phyloP scores from a whole-genome alignment of 495 filamentous ascomycete species.

The Hypoxylon perforatum region DNA sequence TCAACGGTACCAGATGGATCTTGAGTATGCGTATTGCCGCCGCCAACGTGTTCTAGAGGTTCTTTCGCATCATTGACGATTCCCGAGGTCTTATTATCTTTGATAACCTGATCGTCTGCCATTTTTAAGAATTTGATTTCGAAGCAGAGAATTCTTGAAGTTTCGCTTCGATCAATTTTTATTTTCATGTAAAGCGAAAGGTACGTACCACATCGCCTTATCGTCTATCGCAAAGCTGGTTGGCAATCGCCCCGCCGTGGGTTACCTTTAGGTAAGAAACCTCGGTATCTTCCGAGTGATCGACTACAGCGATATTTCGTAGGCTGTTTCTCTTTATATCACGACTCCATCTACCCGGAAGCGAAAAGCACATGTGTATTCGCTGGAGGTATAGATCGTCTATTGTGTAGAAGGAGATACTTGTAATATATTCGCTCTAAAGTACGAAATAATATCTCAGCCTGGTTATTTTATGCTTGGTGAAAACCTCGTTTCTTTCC shows the following conservation, averaged over 20 bases:
- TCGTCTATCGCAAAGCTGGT: background rate
- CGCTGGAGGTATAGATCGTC: too few relatives aligned
- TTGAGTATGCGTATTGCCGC: constrained; percentile 14
- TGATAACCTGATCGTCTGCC: constrained; percentile 7
- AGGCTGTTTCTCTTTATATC: too few relatives aligned
- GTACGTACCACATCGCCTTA: background rate
- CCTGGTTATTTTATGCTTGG: too few relatives aligned
- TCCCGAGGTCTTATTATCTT: constrained; percentile 1
- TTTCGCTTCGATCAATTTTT: constrained; percentile 22
- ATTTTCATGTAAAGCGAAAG: background rate
- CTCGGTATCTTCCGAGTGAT: background rate
- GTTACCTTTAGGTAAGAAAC: background rate
- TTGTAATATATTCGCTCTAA: too few relatives aligned
- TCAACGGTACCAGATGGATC: constrained; percentile 14
- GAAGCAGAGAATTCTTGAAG: constrained; percentile 3
- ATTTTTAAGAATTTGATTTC: constrained; percentile 5
- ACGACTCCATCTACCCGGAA: too few relatives aligned
- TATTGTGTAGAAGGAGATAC: too few relatives aligned
- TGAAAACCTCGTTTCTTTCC: too few relatives aligned
- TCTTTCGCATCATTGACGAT: constrained; percentile 14
- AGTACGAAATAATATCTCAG: too few relatives aligned
- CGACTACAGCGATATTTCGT: too few relatives aligned
- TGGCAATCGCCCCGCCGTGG: background rate
- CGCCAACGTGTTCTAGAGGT: constrained; percentile 17
- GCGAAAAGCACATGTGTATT: too few relatives aligned